Conservation (phyloP, 2,329 filamentous ascomycete genomes). For the Hirsutella rhossiliensis region DNA sequence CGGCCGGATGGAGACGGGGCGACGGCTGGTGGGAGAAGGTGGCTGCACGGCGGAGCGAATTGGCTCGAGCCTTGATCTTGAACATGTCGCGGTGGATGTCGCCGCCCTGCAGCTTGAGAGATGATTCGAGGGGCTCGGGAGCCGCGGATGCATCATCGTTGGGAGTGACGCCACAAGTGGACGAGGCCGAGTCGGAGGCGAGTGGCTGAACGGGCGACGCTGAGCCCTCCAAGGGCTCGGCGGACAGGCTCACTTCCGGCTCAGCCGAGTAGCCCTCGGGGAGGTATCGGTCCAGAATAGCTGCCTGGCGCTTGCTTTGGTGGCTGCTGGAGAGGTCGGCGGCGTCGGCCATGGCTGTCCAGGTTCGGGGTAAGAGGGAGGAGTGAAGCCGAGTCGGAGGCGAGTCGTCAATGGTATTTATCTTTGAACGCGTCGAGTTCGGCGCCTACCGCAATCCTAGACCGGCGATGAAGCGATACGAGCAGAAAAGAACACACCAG, state of each 20-base stretch:
- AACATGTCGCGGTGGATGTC: constrained; percentile 72
- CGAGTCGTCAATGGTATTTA: neutral
- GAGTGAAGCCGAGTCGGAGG: neutral
- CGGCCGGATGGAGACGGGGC: constrained; percentile 15
- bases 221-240: constrained; percentile 7
- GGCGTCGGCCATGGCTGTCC: constrained; percentile 15
- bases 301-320: constrained; percentile 18
- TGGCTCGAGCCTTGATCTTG: constrained; percentile 50
- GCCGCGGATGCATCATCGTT: constrained; percentile 8
- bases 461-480: neutral
- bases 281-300: constrained; percentile 24
- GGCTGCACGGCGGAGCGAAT: constrained; percentile 42
- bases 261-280: constrained; percentile 27
- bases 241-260: constrained; percentile 20
- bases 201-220: neutral
- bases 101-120: constrained; percentile 59
- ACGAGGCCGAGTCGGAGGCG: constrained; percentile 6
- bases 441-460: neutral
- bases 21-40: constrained; percentile 50
- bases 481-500: neutral
- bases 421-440: neutral
- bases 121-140: constrained; percentile 42
- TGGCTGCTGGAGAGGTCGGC: constrained; percentile 13
- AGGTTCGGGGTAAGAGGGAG: neutral
- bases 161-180: constrained; percentile 2